A percentile compares a stretch with the other conserved stretches of the same genome.
phyloP scores from a whole-genome alignment of 75 land plant species.

The Azolla pinnata region DNA sequence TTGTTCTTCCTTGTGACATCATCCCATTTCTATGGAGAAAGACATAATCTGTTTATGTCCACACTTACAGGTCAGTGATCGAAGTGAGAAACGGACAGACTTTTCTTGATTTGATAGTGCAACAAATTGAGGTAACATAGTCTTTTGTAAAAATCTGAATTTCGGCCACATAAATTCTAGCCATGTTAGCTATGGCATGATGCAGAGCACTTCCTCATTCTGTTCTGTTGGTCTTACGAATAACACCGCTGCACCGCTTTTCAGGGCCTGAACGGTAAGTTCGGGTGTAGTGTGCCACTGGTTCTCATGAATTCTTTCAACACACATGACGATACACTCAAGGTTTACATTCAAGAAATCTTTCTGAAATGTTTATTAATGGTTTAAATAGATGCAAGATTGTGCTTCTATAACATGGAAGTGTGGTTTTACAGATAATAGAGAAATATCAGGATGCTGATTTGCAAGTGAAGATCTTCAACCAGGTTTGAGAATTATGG shows the following conservation, averaged over 20 bases:
- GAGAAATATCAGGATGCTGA: conserved; percentile 67
- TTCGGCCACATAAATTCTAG: no score
- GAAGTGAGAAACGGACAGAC: conserved; percentile 98
- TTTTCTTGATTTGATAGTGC: conserved; percentile 91
- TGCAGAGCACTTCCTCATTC: no score
- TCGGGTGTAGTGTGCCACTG: conserved; percentile 72
- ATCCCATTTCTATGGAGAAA: no score
- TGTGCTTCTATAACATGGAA: neutral
- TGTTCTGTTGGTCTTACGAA: no score
- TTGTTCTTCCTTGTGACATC: neutral
- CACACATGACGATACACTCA: conserved; percentile 89
- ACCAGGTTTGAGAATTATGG: conserved; percentile 67
- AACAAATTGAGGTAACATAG: conserved; percentile 96
- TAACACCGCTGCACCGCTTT: no score
- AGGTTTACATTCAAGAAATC: conserved; percentile 31
- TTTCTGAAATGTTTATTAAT: neutral
- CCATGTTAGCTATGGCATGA: no score
- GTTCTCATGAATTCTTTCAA: conserved; percentile 97
- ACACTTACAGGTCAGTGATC: conserved; percentile 90
- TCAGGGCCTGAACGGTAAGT: conserved; percentile 74
- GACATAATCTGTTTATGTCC: no score
- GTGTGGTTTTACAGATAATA: conserved; percentile 46
- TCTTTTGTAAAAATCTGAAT: no score
- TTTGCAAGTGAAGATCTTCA: conserved; percentile 74
- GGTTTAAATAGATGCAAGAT: neutral